Base-by-base conservation (phyloP, 331 rosid species). In the Malus hybrid region DNA sequence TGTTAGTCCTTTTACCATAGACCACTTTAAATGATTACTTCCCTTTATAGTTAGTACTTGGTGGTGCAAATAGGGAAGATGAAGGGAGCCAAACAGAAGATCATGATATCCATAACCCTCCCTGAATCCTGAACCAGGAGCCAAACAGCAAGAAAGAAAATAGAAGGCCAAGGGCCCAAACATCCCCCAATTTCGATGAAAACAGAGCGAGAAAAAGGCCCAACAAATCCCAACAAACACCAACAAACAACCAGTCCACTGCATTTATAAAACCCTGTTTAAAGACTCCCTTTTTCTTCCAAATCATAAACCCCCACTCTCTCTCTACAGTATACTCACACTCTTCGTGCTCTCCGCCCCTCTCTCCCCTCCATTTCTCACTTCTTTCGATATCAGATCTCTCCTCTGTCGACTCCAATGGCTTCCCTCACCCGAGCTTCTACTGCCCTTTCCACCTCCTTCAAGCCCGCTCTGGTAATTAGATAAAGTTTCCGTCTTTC, bases 321-420 rank as follows among this genome's bases (percentile, higher is more conserved):
- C 24, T 57, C 66, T 2, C 46, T 36, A 8, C 3, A 2, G 44
- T 52, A 76, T 18, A 46, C 39, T 13, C 78, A 39, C 78, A 22
- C 72, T 20, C 90, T 76, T 87, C 72, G 93, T 81, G 74, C 18
- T 48, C 90, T 85, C 90, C 92, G 93, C 76, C 88, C 28, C 71
- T 26, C 63, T 48, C 80, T 73, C 66, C 36, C 34, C 10, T 86
- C 71, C 26, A 24, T 57, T 56, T 26, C 56, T 60, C 58, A 11
- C 26, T 56, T 75, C 79, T 56, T 46, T 53, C 62, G 70, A 77
- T 81, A 85, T 69, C 86, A 82, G 89, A 86, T 91, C 93, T 75
- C 81, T 69, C 74, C 48, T 42, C 14, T 10, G 14, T 42, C 14
- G 48, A 42, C 48, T 42, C 48, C 48, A 42, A 42, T 42, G 48